Evolutionary conservation across 2,329 filamentous ascomycete genomes (phyloP).

Genomic region (Geosmithia putterillii): DNA sequence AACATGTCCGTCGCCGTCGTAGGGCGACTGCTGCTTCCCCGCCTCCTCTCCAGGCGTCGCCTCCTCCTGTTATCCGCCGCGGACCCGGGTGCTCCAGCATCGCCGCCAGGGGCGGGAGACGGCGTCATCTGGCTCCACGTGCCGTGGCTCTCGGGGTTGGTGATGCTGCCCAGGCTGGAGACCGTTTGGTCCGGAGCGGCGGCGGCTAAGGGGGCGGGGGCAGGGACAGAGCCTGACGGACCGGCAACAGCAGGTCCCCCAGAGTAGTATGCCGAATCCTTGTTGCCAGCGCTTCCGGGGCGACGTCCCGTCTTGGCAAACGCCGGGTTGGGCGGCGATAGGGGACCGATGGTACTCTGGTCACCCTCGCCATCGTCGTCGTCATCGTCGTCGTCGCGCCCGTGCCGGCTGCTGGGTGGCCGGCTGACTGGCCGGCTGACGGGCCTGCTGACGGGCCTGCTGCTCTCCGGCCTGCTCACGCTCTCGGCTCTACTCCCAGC

Average conservation of each 20-base stretch:
- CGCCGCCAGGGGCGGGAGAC: constrained; percentile 24
- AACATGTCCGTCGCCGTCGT: constrained; percentile 22
- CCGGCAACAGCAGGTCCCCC: constrained; percentile 23
- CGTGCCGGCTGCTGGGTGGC: not conserved
- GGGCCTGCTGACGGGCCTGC: no score
- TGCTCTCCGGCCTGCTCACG: not conserved
- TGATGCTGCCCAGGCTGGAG: constrained; percentile 32
- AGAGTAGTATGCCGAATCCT: constrained; percentile 52
- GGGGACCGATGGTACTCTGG: not conserved
- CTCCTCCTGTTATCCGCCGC: constrained; percentile 39
- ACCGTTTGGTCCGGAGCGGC: constrained; percentile 24
- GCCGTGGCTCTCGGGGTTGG: constrained; percentile 33
- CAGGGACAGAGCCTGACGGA: constrained; percentile 27
- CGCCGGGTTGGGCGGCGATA: constrained; percentile 38
- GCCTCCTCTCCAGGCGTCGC: constrained; percentile 41
- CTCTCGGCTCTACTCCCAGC: constrained; percentile 9
- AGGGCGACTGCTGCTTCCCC: constrained; percentile 22
- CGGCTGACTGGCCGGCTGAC: no score
- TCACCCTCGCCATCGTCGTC: not conserved
- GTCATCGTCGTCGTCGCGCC: not conserved
- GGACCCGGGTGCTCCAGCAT: constrained; percentile 19
- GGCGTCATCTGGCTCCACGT: constrained; percentile 42
- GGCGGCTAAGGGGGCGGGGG: constrained; percentile 1
- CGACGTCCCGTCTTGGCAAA: no score
- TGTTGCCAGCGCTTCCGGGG: constrained; percentile 37